These are phyloP conservation scores for Fragilariopsis cylindrus DNA, from an alignment of 108 stramenopile species.

Conservation along the genomic window DNA sequence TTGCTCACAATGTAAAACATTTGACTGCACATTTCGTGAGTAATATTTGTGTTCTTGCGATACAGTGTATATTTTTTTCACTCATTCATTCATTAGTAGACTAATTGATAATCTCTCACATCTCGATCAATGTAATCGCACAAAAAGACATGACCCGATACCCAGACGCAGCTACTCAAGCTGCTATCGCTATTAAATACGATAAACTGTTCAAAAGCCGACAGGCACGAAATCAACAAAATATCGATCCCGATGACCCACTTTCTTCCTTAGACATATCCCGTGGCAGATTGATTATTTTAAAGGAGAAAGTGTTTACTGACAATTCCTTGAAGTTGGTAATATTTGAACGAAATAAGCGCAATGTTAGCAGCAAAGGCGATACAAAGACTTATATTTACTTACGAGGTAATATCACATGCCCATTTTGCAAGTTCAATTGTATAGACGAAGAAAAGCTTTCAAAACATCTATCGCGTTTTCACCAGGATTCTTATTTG, in stretches of 20 bases:
- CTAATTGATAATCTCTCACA: no score
- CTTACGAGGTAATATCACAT: not conserved
- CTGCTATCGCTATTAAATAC: conserved; percentile 5
- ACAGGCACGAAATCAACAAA: not conserved
- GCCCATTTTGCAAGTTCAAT: conserved; percentile 1
- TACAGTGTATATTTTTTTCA: no score
- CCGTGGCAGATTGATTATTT: no score
- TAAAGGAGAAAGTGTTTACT: no score
- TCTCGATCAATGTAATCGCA: no score
- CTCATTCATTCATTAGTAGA: no score
- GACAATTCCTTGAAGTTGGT: no score
- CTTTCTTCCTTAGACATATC: not conserved
- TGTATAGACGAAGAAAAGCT: conserved; percentile 4
- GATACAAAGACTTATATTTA: not conserved
- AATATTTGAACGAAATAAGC: no score
- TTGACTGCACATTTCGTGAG: conserved; percentile 2
- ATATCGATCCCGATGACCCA: not conserved
- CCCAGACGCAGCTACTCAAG: conserved; percentile 12
- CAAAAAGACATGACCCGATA: not conserved
- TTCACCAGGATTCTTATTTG: not conserved
- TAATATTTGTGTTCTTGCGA: no score
- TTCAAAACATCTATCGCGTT: conserved; percentile 3
- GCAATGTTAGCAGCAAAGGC: no score
- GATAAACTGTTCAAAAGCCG: not conserved
- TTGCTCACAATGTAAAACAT: conserved; percentile 7